Conservation (phyloP, 805 yeast species). For the Candida sithepensis region DNA sequence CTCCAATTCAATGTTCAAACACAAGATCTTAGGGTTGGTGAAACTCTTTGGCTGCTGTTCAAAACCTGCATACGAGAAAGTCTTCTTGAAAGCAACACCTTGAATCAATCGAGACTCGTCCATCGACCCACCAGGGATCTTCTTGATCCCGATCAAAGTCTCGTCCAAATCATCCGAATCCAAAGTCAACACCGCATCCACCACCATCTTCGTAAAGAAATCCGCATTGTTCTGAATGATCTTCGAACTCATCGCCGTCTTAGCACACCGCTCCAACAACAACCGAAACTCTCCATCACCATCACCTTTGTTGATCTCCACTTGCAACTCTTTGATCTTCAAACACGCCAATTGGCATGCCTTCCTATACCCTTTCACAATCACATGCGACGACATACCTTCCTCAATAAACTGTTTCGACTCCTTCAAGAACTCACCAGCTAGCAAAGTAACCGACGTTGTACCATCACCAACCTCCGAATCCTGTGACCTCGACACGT, state of each 20-base stretch:
- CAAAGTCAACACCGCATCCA: slow-evolving; percentile 85
- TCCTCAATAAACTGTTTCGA: slow-evolving; percentile 90
- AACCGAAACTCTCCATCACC: slow-evolving; percentile 59
- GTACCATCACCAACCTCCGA: slow-evolving; percentile 99
- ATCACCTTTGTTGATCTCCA: slow-evolving; percentile 46
- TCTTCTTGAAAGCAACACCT: slow-evolving; percentile 97
- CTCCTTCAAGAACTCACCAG: slow-evolving; percentile 93
- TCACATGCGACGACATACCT: slow-evolving; percentile 88
- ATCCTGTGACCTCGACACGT: slow-evolving; percentile 93
- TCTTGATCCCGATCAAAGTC: slow-evolving; percentile 87
- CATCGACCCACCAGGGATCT: slow-evolving; percentile 93
- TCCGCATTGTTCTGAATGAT: slow-evolving; percentile 81
- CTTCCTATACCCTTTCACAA: slow-evolving; percentile 80
- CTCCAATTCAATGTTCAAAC: slow-evolving; percentile 89
- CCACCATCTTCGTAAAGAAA: slow-evolving; percentile 94
- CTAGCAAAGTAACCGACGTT: slow-evolving; percentile 88
- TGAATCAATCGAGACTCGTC: slow-evolving; percentile 86
- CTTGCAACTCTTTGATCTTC: slow-evolving; percentile 70
- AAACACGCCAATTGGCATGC: slow-evolving; percentile 77
- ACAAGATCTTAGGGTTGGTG: slow-evolving; percentile 72
- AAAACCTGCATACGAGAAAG: slow-evolving; percentile 96
- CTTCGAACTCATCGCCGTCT: slow-evolving; percentile 96
- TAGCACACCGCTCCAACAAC: slow-evolving; percentile 86
- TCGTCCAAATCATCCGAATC: slow-evolving; percentile 87
- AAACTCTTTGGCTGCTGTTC: slow-evolving; percentile 96